A percentile compares a stretch with the other conserved stretches of the same genome.
Evolutionary conservation across 371 early-diverging fungal genomes (phyloP).

Genomic region (Quaeritorhiza haematococci): DNA sequence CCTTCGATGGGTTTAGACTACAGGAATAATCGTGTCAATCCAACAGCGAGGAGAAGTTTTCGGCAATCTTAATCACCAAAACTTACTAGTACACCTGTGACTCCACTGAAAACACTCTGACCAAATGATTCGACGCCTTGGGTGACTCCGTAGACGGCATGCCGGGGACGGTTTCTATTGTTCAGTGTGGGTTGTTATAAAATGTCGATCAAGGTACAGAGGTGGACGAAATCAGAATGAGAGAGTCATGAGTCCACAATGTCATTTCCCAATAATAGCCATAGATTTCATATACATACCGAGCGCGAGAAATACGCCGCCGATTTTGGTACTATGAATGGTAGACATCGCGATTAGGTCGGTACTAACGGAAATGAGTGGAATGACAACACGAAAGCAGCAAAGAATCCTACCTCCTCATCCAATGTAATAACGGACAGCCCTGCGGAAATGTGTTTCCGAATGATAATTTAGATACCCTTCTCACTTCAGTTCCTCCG

Average conservation of each 20-base stretch:
- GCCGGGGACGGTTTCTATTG: constrained; percentile 86
- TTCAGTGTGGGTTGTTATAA: too few species aligned
- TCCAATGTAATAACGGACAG: constrained; percentile 94
- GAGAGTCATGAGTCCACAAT: too few species aligned
- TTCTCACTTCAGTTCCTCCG: too few species aligned
- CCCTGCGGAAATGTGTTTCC: constrained; percentile 10
- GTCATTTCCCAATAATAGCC: too few species aligned
- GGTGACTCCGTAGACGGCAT: constrained; percentile 86
- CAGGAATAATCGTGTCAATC: too few species aligned
- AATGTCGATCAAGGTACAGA: too few species aligned
- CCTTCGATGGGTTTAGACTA: constrained; percentile 91
- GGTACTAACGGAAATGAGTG: neutral
- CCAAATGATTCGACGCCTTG: constrained; percentile 87
- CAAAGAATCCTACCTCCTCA: constrained; percentile 38
- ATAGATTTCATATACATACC: too few species aligned
- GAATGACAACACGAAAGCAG: neutral
- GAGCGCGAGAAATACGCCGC: constrained; percentile 67
- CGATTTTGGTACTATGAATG: constrained; percentile 67
- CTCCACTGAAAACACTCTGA: constrained; percentile 77
- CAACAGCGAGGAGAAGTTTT: neutral
- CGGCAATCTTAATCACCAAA: neutral
- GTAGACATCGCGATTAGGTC: neutral
- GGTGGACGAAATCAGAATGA: too few species aligned
- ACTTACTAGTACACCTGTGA: constrained; percentile 73
- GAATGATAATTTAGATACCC: neutral